Evolutionary conservation across 2,329 filamentous ascomycete genomes (phyloP), one percentile per base, ranked within the genome.

Genomic region (Hymenotorrendiella dingleyae): DNA sequence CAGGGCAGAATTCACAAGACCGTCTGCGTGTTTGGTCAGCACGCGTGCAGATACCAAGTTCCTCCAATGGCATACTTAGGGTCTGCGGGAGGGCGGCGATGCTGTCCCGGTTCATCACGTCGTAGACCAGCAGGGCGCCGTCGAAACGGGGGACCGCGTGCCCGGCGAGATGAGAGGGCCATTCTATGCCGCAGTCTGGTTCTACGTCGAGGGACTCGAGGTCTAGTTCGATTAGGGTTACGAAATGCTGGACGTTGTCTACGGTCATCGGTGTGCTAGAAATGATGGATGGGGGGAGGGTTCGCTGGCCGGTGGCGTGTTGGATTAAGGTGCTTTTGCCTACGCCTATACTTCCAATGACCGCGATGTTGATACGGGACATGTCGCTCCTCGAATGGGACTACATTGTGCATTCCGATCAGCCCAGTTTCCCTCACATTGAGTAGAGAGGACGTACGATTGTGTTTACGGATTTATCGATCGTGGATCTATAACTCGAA

Each of bases 61-160:
- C n/a, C 41, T 40, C 43, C 42, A 42, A 50, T 38, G 42, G 11
- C 84, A 77, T 73, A 95, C 90, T 80, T 61, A 94, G 71, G 49
- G 86, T 80, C 55, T 84, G 77, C 29, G 86, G 82, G 42, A 95
- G 71, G 47, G 84, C 78, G 46, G 75, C 73, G 55, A 94, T 78
- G 61, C 82, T 91, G 47, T 82, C 78, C 54, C 79, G 75, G 61
- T 86, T 84, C 64, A 81, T 86, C 33, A 94, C 84, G 72, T 96
- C 87, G 71, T 95, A 95, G 36, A 97, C 69, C 45, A 91, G 78
- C 54, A 96, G 68, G 34, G 86, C 88, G 16, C 86, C 91, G 58
- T 97, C 86, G 57, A 95, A 76, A 29, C 74, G 76, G 37, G 88
- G 86, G 46, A 86, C 73, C 48, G 82, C 76, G 50, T 81, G 73